Conservation (phyloP, 805 yeast genomes). For the Candida boidinii region DNA sequence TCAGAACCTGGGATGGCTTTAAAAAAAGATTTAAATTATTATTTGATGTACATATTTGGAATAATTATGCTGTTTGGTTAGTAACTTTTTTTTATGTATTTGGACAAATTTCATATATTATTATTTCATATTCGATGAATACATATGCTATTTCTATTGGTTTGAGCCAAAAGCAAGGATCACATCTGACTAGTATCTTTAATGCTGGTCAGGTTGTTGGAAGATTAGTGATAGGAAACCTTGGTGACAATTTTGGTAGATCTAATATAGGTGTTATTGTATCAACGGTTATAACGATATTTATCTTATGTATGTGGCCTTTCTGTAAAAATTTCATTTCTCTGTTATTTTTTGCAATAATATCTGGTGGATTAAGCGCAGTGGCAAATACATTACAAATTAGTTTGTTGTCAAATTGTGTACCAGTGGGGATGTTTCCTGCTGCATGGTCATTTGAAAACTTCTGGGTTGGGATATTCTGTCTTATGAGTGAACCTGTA, state of each 20-base stretch:
- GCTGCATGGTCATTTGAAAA: constrained; percentile 21
- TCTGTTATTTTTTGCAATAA: constrained; percentile 26
- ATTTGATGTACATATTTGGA: constrained; percentile 9
- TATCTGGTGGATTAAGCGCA: constrained; percentile 36
- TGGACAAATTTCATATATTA: constrained; percentile 31
- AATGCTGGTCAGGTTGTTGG: constrained; percentile 42
- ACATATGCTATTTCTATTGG: constrained; percentile 43
- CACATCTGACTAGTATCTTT: constrained; percentile 34
- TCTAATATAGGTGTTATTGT: constrained; percentile 31
- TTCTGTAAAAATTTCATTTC: constrained; percentile 24
- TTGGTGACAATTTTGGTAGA: constrained; percentile 38
- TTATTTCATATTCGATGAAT: constrained; percentile 37
- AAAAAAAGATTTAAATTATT: constrained; percentile 7
- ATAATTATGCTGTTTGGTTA: constrained; percentile 9
- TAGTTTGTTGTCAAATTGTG: constrained; percentile 21
- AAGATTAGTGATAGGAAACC: constrained; percentile 37
- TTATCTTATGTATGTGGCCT: constrained; percentile 38
- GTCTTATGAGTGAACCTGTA: constrained; percentile 20
- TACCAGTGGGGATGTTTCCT: constrained; percentile 17
- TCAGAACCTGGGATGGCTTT: constrained; percentile 4
- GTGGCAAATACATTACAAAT: constrained; percentile 26
- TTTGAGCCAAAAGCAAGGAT: constrained; percentile 30
- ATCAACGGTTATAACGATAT: constrained; percentile 24
- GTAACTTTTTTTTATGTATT: constrained; percentile 23
- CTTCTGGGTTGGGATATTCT: constrained; percentile 18